A percentile compares a stretch with the other conserved stretches of the same genome.
Evolutionary conservation across 257 asterid species (phyloP).

Genomic region (Solanum chilense): DNA sequence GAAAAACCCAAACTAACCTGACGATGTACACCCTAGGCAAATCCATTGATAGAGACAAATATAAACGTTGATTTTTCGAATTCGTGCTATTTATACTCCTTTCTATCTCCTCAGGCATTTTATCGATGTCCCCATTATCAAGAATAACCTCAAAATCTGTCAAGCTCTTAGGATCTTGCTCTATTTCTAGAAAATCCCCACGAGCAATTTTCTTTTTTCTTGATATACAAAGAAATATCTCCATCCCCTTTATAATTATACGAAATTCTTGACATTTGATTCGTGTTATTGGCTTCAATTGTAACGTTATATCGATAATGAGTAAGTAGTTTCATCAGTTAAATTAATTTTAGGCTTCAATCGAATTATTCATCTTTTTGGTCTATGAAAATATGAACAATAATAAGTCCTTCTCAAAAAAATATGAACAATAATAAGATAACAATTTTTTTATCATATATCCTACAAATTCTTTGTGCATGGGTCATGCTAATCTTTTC

Average conservation of each 20-base stretch:
- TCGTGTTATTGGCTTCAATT: neutral
- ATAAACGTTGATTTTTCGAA: neutral
- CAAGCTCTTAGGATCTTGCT: neutral
- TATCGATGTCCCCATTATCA: neutral
- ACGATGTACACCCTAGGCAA: neutral
- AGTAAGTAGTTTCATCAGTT: neutral
- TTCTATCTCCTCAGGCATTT: neutral
- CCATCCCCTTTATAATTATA: neutral
- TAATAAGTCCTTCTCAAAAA: too few species aligned
- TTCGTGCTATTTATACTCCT: neutral
- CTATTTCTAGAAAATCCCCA: neutral
- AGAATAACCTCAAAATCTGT: neutral
- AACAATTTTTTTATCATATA: too few species aligned
- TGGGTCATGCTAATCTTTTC: too few species aligned
- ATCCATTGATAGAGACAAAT: neutral
- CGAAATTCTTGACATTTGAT: neutral
- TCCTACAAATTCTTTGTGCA: too few species aligned
- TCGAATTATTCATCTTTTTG: too few species aligned
- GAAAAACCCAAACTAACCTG: too few species aligned
- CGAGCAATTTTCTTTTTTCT: neutral
- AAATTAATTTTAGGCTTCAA: too few species aligned
- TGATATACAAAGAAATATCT: neutral
- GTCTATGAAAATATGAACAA: too few species aligned
- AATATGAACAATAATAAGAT: too few species aligned
- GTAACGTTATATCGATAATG: neutral